A percentile compares a stretch with the other conserved stretches of the same genome.
phyloP scores from a whole-genome alignment of 495 filamentous ascomycete species.

The Penicillium robsamsonii region DNA sequence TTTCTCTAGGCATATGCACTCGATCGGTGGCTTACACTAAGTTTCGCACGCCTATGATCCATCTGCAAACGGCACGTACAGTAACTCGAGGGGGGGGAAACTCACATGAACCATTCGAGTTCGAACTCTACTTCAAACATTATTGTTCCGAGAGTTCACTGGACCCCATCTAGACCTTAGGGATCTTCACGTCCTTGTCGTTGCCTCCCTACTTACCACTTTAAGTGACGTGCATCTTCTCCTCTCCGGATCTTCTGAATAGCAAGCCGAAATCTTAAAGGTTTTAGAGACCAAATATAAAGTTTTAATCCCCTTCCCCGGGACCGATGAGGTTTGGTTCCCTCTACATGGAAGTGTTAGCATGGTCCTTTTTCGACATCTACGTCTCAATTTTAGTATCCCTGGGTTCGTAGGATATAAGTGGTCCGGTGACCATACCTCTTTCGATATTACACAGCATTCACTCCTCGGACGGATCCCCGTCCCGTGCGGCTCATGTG shows the following conservation, averaged over 20 bases:
- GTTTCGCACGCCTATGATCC: conserved; percentile 21
- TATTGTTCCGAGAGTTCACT: conserved; percentile 22
- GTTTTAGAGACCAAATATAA: conserved; percentile 15
- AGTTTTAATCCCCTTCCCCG: conserved; percentile 13
- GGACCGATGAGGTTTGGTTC: not conserved
- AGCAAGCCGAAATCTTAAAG: conserved; percentile 8
- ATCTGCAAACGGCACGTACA: conserved; percentile 24
- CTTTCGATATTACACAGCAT: conserved; percentile 9
- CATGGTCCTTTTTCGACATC: not conserved
- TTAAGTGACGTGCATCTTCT: conserved; percentile 24
- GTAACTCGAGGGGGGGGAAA: conserved; percentile 17
- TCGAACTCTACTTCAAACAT: conserved; percentile 11
- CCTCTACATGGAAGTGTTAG: not conserved
- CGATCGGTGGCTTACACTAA: conserved; percentile 4
- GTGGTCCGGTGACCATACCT: not conserved
- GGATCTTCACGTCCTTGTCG: conserved; percentile 10
- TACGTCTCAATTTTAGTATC: not conserved
- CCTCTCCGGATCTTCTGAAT: conserved; percentile 17
- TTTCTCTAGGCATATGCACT: conserved; percentile 12
- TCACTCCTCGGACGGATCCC: not conserved
- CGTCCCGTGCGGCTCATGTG: conserved; percentile 18
- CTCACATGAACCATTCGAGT: conserved; percentile 27
- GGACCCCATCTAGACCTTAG: conserved; percentile 16
- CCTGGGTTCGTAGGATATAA: not conserved
- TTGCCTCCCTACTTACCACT: conserved; percentile 20